A percentile compares a stretch with the other conserved stretches of the same genome.
phyloP scores from a whole-genome alignment of 768 basidiomycete genomes.

The Lyophyllum semitale region DNA sequence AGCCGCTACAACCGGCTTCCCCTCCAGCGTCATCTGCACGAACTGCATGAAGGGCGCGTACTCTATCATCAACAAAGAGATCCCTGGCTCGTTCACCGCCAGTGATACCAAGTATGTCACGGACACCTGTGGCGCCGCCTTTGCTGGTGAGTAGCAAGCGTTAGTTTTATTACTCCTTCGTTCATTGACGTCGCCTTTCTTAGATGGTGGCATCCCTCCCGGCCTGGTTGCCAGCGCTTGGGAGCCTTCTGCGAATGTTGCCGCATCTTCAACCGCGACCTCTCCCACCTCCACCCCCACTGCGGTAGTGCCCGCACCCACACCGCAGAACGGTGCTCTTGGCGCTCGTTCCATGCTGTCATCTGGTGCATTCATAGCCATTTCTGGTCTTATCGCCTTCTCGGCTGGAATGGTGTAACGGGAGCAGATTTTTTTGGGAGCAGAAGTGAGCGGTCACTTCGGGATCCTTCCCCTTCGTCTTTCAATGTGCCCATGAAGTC shows the following conservation, averaged over 20 bases:
- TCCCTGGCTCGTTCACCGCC: slow-evolving; percentile 31
- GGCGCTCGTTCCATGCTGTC: slow-evolving; percentile 2
- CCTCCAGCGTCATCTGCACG: slow-evolving; percentile 41
- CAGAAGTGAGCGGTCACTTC: not conserved
- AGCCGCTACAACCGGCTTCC: slow-evolving; percentile 25
- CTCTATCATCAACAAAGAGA: slow-evolving; percentile 29
- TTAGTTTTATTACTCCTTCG: not conserved
- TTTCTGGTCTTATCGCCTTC: slow-evolving; percentile 10
- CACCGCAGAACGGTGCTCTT: slow-evolving; percentile 14
- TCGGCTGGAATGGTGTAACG: slow-evolving; percentile 1
- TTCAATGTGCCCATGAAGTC: not conserved
- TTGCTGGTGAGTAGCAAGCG: slow-evolving; percentile 35
- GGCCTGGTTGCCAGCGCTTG: slow-evolving; percentile 15
- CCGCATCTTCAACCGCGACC: slow-evolving; percentile 2
- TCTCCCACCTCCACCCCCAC: slow-evolving; percentile 4
- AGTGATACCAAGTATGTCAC: slow-evolving; percentile 22
- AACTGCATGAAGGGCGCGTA: slow-evolving; percentile 49
- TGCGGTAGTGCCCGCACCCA: slow-evolving; percentile 1
- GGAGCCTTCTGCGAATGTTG: slow-evolving; percentile 1
- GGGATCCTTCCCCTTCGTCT: not conserved
- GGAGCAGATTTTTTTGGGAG: not conserved
- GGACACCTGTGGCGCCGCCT: slow-evolving; percentile 41
- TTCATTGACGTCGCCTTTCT: not conserved
- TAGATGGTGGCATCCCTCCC: slow-evolving; percentile 24
- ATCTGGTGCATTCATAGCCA: slow-evolving; percentile 4